Base-by-base conservation (phyloP, 2,329 filamentous ascomycete genomes). In the Colletotrichum endophyticum region DNA sequence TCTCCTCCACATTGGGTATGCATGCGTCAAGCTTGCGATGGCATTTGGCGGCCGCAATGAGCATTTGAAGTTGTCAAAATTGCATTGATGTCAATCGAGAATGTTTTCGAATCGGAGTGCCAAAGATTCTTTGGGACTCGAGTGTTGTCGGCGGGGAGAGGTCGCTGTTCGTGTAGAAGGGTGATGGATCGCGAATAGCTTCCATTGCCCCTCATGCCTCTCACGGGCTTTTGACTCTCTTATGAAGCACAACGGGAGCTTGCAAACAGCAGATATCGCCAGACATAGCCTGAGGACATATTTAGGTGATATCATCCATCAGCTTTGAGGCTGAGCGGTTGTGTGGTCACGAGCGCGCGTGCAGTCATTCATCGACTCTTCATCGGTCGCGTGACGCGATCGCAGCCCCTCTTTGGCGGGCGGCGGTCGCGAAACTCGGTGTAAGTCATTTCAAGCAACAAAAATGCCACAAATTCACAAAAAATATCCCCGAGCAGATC, bases 1-100 rank as follows among this genome's bases (percentile, higher is more conserved):
- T 76, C 73, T 73, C 73, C 73, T 76, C 70, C 73, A 76, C 70
- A 67, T 76, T 69, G 70, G 73, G 73, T 72, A 73, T 22, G 28
- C 73, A 73, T 76, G 73, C 73, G 70, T 76, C 64, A 36, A 36
- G 19, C 63, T 69, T 49, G 32, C 49, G 66, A 34, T 64, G 34
- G 57, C 59, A 28, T 57, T 44, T 30, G 6, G 30, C 39, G 27
- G 13, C 25, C 39, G 39, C 44, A 68, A 22, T 11, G 53, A 25
- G 5, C 22, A 6, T 12, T 19, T 53, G 32, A 66, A 56, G 32
- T 15, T n/a, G n/a, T 8, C 11, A 64, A 72, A 57, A 27, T 6
- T 34, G 4, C 8, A 16, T 2, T 13, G 4, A 13, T 25, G 15
- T 27, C 5, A 68, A 8, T n/a, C 4, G 11, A 7, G 19, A 53